phyloP scores from a whole-genome alignment of 2,329 filamentous ascomycete species.

The Daldinia sp. region DNA sequence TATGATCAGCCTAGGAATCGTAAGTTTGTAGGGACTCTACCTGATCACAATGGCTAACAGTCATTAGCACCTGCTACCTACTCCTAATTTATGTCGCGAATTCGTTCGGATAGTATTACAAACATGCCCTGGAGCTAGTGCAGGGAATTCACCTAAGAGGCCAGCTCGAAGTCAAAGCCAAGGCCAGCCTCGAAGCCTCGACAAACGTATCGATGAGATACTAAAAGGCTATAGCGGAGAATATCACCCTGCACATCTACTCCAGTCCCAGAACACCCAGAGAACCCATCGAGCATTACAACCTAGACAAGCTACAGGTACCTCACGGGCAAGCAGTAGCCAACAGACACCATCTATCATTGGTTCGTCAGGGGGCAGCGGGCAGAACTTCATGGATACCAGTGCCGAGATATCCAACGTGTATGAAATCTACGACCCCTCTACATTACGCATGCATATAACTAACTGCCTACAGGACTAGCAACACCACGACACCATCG shows the following conservation, averaged over 20 bases:
- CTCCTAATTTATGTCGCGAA: neutral
- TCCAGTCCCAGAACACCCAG: neutral
- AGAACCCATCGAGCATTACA: neutral
- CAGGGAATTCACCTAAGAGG: neutral
- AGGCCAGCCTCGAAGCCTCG: neutral
- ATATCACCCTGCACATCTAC: conserved; percentile 14
- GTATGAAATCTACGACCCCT: conserved; percentile 4
- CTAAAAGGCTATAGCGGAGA: conserved; percentile 2
- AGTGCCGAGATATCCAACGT: conserved; percentile 5
- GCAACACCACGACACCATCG: conserved; percentile 15
- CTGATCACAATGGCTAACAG: neutral
- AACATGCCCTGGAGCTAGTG: neutral
- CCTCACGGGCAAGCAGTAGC: conserved; percentile 9
- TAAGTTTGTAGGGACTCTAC: neutral
- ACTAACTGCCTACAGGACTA: conserved; percentile 17
- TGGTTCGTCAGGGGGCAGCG: conserved; percentile 5
- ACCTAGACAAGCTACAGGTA: neutral
- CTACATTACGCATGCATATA: neutral
- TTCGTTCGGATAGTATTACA: conserved; percentile 21
- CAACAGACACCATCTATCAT: conserved; percentile 4
- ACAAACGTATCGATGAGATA: conserved; percentile 8
- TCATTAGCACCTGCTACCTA: conserved; percentile 20
- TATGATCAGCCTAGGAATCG: conserved; percentile 23
- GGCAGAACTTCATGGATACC: conserved; percentile 1
- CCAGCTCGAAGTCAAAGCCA: neutral